Evolutionary conservation across 2,329 filamentous ascomycete genomes (phyloP).

Genomic region (Phyllosticta ampelicida): DNA sequence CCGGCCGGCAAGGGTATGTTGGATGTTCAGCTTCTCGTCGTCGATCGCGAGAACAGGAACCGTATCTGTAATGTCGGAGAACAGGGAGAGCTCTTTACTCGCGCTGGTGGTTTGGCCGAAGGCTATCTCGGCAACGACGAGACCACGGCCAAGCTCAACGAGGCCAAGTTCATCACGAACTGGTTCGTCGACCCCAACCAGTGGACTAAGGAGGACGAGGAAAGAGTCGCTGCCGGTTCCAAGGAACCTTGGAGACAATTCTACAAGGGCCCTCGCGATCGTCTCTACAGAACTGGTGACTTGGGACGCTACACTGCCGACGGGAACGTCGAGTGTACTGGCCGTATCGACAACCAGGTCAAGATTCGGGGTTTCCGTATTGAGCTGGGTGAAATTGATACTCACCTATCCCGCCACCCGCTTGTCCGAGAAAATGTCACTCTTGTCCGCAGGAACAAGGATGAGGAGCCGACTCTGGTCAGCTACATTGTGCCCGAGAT

Average conservation of each 20-base stretch:
- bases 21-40: slow-evolving; percentile 78
- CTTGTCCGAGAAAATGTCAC: slow-evolving; percentile 79
- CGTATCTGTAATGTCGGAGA: slow-evolving; percentile 71
- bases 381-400: slow-evolving; percentile 88
- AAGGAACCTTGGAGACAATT: slow-evolving; percentile 66
- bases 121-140: slow-evolving; percentile 57
- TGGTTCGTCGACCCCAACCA: slow-evolving; percentile 72
- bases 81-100: slow-evolving; percentile 72
- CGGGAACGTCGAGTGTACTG: slow-evolving; percentile 67
- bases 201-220: slow-evolving; percentile 56
- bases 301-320: slow-evolving; percentile 62
- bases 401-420: slow-evolving; percentile 61
- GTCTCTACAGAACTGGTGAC: slow-evolving; percentile 81
- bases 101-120: slow-evolving; percentile 75
- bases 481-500: slow-evolving; percentile 84
- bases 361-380: slow-evolving; percentile 96
- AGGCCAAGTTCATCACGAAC: slow-evolving; percentile 66
- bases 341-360: slow-evolving; percentile 77
- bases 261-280: slow-evolving; percentile 73
- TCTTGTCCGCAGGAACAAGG: slow-evolving; percentile 68
- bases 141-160: slow-evolving; percentile 41
- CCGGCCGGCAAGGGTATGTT: slow-evolving; percentile 80
- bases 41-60: slow-evolving; percentile 56
- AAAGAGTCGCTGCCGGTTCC: slow-evolving; percentile 36
- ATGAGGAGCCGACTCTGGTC: slow-evolving; percentile 77